Conservation (phyloP, 257 asterid genomes). For the Solanum sparsipilum region DNA sequence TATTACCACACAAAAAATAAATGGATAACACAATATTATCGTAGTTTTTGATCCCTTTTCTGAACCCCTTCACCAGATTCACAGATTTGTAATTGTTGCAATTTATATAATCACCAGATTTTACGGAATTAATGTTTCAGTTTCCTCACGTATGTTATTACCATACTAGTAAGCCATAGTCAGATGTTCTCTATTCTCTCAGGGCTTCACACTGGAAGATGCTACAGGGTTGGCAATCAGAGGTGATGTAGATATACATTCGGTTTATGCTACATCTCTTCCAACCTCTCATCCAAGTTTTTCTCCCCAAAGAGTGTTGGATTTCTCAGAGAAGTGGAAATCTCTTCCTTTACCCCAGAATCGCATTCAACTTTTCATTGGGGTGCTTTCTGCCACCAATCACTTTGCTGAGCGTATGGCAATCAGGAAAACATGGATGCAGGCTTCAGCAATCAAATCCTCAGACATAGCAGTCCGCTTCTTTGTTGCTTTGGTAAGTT, state of each 20-base stretch:
- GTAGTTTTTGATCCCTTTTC: background rate
- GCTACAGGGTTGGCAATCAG: conserved; percentile 90
- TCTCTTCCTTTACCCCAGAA: conserved; percentile 31
- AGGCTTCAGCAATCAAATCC: conserved; percentile 49
- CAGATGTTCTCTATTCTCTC: conserved; percentile 9
- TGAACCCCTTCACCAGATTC: background rate
- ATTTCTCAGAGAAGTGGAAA: conserved; percentile 77
- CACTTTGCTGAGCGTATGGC: conserved; percentile 99
- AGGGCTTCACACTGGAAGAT: conserved; percentile 98
- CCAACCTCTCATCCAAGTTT: conserved; percentile 97
- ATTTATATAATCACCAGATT: background rate
- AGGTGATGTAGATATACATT: conserved; percentile 85
- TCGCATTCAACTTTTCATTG: conserved; percentile 64
- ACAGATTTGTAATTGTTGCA: background rate
- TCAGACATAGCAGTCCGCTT: conserved; percentile 74
- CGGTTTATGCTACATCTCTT: conserved; percentile 84
- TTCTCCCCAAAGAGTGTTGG: conserved; percentile 78
- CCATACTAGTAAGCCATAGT: background rate
- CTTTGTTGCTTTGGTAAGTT: conserved; percentile 55
- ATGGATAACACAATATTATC: background rate
- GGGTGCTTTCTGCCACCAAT: conserved; percentile 93
- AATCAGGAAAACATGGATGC: conserved; percentile 96
- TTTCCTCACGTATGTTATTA: background rate
- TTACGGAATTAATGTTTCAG: background rate
- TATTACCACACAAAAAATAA: background rate